Conservation (phyloP, 352 stramenopile species). For the Saprolegnia parasitica region DNA sequence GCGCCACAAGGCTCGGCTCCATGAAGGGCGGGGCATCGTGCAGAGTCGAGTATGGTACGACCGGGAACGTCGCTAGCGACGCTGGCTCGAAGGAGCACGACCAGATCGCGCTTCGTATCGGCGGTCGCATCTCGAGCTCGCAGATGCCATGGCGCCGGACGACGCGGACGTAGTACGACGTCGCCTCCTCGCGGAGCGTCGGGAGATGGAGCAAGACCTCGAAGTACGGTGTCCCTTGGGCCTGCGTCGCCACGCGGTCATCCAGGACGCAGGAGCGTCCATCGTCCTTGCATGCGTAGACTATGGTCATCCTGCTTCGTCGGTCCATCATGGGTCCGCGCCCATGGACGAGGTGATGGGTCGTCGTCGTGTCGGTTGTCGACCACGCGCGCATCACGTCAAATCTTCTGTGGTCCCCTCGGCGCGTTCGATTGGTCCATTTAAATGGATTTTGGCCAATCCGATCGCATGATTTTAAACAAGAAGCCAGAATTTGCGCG, state of each 20-base stretch:
- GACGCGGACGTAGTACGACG: background rate
- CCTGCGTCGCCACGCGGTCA: background rate
- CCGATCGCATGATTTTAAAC: background rate
- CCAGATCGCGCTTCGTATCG: background rate
- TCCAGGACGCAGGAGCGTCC: background rate
- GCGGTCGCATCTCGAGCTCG: background rate
- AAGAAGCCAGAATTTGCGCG: background rate
- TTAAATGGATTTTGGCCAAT: slow-evolving; percentile 10
- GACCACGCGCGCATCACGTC: background rate
- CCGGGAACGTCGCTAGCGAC: background rate
- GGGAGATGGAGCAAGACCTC: background rate
- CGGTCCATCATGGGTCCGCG: background rate
- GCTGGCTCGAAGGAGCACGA: background rate
- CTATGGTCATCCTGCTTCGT: background rate
- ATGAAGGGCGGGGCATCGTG: too few species aligned
- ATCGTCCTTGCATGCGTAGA: background rate
- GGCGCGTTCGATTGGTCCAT: slow-evolving; percentile 2
- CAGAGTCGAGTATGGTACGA: background rate
- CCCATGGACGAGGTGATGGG: slow-evolving; percentile 11
- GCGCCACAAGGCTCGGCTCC: too few species aligned
- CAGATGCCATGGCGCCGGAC: background rate
- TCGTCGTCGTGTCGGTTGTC: background rate
- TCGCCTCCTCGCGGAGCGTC: background rate
- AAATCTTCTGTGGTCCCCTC: background rate
- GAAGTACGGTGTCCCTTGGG: background rate